Evolutionary conservation across 2,329 filamentous ascomycete genomes (phyloP).

Genomic region (Aaosphaeria pasadenensis): DNA sequence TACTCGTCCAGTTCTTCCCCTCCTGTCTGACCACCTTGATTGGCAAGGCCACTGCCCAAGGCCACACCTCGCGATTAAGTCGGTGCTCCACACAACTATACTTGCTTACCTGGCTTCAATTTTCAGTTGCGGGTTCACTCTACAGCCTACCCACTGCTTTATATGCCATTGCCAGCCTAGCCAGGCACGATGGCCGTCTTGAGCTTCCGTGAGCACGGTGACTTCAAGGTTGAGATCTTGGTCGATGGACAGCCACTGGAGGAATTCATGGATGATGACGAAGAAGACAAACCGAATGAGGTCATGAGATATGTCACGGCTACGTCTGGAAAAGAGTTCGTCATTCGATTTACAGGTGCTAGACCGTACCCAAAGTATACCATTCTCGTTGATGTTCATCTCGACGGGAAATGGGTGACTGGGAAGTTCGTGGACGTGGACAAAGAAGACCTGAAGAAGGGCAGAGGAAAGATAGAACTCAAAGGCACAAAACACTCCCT

Average conservation of each 20-base stretch:
- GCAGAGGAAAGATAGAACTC: neutral
- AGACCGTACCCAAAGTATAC: neutral
- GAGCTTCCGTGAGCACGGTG: too few species aligned
- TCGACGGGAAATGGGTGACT: neutral
- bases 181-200: too few species aligned
- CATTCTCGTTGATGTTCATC: neutral
- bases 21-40: too few species aligned
- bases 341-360: conserved; percentile 8
- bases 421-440: neutral
- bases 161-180: too few species aligned
- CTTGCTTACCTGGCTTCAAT: too few species aligned
- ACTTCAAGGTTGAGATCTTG: conserved; percentile 10
- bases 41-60: too few species aligned
- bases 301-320: conserved; percentile 27
- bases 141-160: too few species aligned
- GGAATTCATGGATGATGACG: conserved; percentile 19
- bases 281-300: conserved; percentile 2
- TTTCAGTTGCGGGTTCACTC: too few species aligned
- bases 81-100: too few species aligned
- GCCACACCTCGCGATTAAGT: too few species aligned
- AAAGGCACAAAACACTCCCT: neutral
- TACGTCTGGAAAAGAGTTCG: conserved; percentile 16
- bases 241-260: conserved; percentile 13
- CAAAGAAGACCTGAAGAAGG: neutral
- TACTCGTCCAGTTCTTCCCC: too few species aligned